Evolutionary conservation across 306 rosid species (phyloP), one percentile per base, ranked within the genome.

Genomic region (Vigna reflexopilosa): DNA sequence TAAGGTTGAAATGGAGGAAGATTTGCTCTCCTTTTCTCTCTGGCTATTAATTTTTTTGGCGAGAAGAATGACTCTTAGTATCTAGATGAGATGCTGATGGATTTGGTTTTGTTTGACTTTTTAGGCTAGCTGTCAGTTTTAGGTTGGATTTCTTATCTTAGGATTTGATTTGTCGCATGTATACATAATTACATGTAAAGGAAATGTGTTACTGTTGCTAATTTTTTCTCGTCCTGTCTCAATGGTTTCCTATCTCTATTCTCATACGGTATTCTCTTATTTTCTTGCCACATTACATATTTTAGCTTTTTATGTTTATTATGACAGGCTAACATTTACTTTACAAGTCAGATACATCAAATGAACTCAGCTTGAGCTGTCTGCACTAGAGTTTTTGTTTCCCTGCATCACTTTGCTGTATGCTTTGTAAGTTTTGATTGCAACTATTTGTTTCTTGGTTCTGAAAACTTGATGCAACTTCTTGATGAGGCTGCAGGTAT

Each of bases 331-430:
- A 87, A 91, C 93, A 73, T 80, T 88, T 88, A 86, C 89, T 81
- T 89, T 87, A 84, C 85, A 88, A 86, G 89, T 87, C 95, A 86
- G 97, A 87, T 93, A 81, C 89, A 84, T 87, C 94, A 77, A 93
- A 89, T 89, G 95, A 90, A 88, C 88, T 85, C 89, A 86, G 91
- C 89, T 91, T 93, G 93, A 93, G 97, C 91, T 93, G 88, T 88
- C 91, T 91, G 90, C 93, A 81, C 90, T 90, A 81, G 86, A 88
- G 90, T 86, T 85, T 92, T 90, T 89, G 88, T 93, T 87, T 88
- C 89, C 78, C 88, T 86, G 65, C 90, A 85, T 91, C 93, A 85
- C 90, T 91, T 88, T 85, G 85, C 90, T 89, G 82, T 86, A 87
- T 90, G 93, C 89, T 81, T 91, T 90, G 94, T 91, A 84, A 91